Conservation (phyloP, 2,329 filamentous ascomycete genomes). For the Truncatella angustata region DNA sequence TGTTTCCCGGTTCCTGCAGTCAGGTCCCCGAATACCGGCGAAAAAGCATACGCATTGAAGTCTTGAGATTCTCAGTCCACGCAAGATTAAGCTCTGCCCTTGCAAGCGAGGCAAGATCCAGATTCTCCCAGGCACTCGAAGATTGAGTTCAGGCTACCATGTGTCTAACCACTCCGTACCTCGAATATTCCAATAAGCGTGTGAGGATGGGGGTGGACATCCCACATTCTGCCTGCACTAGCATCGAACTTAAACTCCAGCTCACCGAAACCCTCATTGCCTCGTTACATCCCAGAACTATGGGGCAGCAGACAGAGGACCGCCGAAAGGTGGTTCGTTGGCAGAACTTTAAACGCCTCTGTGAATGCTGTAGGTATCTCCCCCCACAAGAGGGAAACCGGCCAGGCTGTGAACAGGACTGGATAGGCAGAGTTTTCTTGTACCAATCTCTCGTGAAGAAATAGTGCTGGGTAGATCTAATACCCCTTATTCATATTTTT, state of each 20-base stretch:
- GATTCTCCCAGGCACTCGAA: neutral
- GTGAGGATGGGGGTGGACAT: neutral
- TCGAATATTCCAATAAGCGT: neutral
- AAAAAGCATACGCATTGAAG: too few relatives aligned
- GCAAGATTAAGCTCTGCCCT: neutral
- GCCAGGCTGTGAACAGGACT: too few relatives aligned
- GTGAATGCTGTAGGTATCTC: too few relatives aligned
- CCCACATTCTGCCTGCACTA: neutral
- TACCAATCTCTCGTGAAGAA: too few relatives aligned
- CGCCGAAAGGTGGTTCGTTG: neutral
- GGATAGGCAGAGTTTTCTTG: too few relatives aligned
- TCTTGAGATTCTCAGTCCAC: too few relatives aligned
- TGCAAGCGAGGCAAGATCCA: neutral
- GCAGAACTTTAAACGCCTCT: neutral
- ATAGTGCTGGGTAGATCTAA: too few relatives aligned
- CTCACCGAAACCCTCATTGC: conserved; percentile 1
- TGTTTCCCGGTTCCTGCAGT: conserved; percentile 5
- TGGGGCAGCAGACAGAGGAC: too few relatives aligned
- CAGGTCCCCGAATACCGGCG: neutral
- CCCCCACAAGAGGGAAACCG: too few relatives aligned
- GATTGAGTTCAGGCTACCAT: neutral
- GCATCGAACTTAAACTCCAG: neutral
- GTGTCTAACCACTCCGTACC: neutral
- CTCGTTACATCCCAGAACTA: too few relatives aligned
- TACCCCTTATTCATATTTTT: too few relatives aligned